phyloP scores from a whole-genome alignment of 768 basidiomycete species.

The Exsudoporus frostii region DNA sequence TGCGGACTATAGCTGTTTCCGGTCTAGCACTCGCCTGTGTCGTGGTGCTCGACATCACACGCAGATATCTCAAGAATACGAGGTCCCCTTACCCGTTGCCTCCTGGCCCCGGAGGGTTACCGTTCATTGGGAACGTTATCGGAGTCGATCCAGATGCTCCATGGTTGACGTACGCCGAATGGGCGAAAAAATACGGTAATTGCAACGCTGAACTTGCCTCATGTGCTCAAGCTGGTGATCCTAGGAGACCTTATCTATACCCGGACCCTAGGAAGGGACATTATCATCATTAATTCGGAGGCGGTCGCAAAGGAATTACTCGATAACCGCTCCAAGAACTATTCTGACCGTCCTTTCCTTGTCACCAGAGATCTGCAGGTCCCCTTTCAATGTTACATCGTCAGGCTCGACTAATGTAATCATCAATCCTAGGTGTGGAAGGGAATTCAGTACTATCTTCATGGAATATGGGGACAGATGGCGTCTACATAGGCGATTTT shows the following conservation, averaged over 20 bases:
- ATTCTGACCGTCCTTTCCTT: conserved; percentile 47
- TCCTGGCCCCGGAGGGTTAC: conserved; percentile 38
- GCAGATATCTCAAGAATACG: conserved; percentile 3
- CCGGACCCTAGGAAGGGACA: conserved; percentile 40
- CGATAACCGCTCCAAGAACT: conserved; percentile 44
- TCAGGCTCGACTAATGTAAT: not conserved
- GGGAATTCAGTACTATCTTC: conserved; percentile 21
- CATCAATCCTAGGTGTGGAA: conserved; percentile 14
- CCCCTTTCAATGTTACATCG: not conserved
- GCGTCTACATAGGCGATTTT: conserved; percentile 31
- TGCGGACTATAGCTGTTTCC: conserved; percentile 6
- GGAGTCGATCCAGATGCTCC: conserved; percentile 30
- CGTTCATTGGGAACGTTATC: conserved; percentile 38
- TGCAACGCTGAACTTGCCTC: not conserved
- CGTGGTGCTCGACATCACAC: conserved; percentile 8
- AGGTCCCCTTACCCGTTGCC: conserved; percentile 22
- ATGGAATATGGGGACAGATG: conserved; percentile 34
- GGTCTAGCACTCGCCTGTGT: conserved; percentile 4
- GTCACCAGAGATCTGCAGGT: conserved; percentile 13
- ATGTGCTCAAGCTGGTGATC: not conserved
- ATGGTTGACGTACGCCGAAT: conserved; percentile 38
- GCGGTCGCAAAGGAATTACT: conserved; percentile 44
- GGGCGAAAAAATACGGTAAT: conserved; percentile 36
- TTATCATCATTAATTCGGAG: conserved; percentile 46
- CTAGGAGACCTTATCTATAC: conserved; percentile 49